phyloP scores from a whole-genome alignment of 352 stramenopile genomes.

The Salisapilia sapeloensis region DNA sequence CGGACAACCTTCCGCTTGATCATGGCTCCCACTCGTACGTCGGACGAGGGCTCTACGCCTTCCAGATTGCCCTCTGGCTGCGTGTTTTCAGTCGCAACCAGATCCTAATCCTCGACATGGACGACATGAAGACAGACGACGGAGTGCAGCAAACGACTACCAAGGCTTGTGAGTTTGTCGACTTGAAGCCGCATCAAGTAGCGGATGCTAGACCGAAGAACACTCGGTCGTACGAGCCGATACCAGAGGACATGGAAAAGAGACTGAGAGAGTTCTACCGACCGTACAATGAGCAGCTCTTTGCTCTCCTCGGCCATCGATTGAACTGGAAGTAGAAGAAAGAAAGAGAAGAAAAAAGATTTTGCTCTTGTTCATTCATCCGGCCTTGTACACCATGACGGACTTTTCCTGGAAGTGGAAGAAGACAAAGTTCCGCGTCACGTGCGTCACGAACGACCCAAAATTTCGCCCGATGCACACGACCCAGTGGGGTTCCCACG shows the following conservation, averaged over 20 bases:
- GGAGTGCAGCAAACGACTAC: constrained; percentile 14
- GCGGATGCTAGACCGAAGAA: constrained; percentile 46
- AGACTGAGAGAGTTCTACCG: constrained; percentile 42
- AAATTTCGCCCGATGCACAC: constrained; percentile 86
- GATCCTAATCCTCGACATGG: constrained; percentile 77
- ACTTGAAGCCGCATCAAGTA: constrained; percentile 10
- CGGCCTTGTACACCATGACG: constrained; percentile 78
- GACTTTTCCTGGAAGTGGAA: constrained; percentile 85
- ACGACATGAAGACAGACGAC: constrained; percentile 56
- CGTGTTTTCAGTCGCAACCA: constrained; percentile 68
- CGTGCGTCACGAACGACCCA: constrained; percentile 86
- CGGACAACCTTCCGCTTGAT: constrained; percentile 14
- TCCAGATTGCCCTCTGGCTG: constrained; percentile 86
- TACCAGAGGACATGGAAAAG: constrained; percentile 10
- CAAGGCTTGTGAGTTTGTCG: constrained; percentile 30
- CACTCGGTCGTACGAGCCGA: constrained; percentile 28
- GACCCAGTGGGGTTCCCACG: constrained; percentile 71
- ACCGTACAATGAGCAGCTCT: constrained; percentile 50
- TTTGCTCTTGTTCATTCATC: constrained; percentile 18
- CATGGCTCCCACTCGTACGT: constrained; percentile 75
- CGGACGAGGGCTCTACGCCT: constrained; percentile 80
- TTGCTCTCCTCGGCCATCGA: constrained; percentile 22
- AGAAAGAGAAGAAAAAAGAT: too few relatives aligned
- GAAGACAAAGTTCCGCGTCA: constrained; percentile 85
- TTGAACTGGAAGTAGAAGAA: too few relatives aligned